Evolutionary conservation across 2,329 filamentous ascomycete genomes (phyloP), one percentile per base, ranked within the genome.

Genomic region (Ophiostoma himal-ulmi): DNA sequence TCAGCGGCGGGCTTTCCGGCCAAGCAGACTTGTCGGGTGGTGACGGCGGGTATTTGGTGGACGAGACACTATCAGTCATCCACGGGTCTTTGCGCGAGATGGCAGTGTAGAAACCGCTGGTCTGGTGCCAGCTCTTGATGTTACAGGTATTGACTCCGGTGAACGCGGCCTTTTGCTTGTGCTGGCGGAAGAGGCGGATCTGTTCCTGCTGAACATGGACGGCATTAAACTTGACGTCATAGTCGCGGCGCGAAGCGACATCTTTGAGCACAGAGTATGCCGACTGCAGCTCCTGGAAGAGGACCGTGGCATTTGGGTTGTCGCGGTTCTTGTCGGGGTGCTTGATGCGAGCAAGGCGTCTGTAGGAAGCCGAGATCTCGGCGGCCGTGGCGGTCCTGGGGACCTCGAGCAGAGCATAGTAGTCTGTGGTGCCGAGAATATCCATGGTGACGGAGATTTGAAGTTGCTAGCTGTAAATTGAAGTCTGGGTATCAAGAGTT

Each of bases 241-340:
- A 75, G 1, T 60, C 52, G 4, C 26, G 36, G 1, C 75, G 73
- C 41, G 62, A 54, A 3, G 30, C 7, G 1, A 70, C 65, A 37
- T 76, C 73, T 3, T 41, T 72, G 20, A 76, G 70, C 3, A 74
- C 71, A 0, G 73, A 73, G 68, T 75, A 76, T 0, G 75, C 75
- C 1, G 74, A 70, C 30, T 76, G 72, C 3, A 76, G 69, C 71
- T 73, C 70, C 52, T 77, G 75, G 34, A 76, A 77, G 11, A 73
- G 73, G 0, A 73, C 72, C 1, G 76, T 76, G 4, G 76, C 76
- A 5, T 73, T 60, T 0, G 74, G 73, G 14, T 76, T 75, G 10
- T 62, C 52, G 0, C 41, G 71, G 44, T 75, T 75, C 68, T 76
- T 76, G 72, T 76, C 76, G 0, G 76, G 75, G 36, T 76, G 75